A percentile compares a stretch with the other conserved stretches of the same genome.
These are phyloP conservation scores for Mycena belliarum DNA, from an alignment of 768 basidiomycete species.

Conservation along the genomic window DNA sequence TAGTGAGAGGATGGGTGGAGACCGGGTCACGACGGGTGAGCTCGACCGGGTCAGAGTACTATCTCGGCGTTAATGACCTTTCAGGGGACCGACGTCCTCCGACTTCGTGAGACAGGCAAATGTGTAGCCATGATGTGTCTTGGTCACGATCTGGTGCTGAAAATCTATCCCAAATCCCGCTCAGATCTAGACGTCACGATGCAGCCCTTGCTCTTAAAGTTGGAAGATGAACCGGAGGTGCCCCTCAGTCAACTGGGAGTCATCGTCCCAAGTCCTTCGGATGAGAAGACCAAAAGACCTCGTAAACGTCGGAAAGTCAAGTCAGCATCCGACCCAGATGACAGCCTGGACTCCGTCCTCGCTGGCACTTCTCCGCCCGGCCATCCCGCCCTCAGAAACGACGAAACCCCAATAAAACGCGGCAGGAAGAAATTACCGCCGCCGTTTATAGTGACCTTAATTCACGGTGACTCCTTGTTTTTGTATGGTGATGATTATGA, in stretches of 20 bases:
- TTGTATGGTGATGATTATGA: conserved; percentile 44
- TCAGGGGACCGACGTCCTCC: neutral
- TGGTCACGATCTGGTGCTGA: conserved; percentile 7
- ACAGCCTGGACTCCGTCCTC: neutral
- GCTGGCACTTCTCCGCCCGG: neutral
- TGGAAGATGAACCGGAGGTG: neutral
- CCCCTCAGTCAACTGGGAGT: neutral
- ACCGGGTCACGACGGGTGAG: conserved; percentile 4
- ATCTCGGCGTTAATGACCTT: neutral
- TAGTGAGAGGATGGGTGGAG: conserved; percentile 16
- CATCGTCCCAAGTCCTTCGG: no score
- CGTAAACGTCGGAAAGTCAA: neutral
- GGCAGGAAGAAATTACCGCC: conserved; percentile 5
- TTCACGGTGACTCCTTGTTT: conserved; percentile 46
- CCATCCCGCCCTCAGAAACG: neutral
- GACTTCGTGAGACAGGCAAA: neutral
- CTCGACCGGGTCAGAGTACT: neutral
- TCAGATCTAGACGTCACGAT: neutral
- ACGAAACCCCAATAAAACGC: neutral
- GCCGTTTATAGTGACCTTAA: conserved; percentile 35
- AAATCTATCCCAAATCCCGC: conserved; percentile 3
- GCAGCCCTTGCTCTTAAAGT: neutral
- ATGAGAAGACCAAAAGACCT: neutral
- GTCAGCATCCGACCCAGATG: neutral
- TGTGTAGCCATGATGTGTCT: conserved; percentile 16